Percentiles rank a stretch among this genome's conserved stretches.
Evolutionary conservation across 352 stramenopile species (phyloP).

Genomic region (Phytophthora chlamydospora): DNA sequence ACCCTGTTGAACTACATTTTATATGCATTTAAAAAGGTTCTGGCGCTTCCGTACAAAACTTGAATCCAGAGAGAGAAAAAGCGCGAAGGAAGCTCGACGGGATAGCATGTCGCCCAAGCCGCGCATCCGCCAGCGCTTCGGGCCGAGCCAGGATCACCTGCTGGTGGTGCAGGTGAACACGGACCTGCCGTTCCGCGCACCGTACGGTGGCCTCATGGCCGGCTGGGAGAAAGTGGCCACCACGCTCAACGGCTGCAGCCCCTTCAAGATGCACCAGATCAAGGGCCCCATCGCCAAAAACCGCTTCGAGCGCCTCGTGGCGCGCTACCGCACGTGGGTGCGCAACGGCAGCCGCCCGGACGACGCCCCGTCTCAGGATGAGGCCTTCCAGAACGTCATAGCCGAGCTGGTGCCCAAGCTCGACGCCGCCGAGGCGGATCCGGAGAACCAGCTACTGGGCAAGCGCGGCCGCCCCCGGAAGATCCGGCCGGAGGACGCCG

Average conservation of each 20-base stretch:
- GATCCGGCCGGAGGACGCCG: conserved; percentile 10
- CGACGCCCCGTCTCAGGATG: conserved; percentile 27
- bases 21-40: not conserved
- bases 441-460: conserved; percentile 23
- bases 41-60: conserved; percentile 9
- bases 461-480: conserved; percentile 43
- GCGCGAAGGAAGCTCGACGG: conserved; percentile 3
- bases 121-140: conserved; percentile 41
- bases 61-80: conserved; percentile 31
- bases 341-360: conserved; percentile 30
- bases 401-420: conserved; percentile 35
- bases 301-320: conserved; percentile 42
- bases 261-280: conserved; percentile 47
- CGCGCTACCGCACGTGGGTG: conserved; percentile 31
- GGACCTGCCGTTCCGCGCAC: conserved; percentile 36
- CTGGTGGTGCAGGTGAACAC: conserved; percentile 38
- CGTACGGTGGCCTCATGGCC: conserved; percentile 36
- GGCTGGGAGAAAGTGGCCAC: conserved; percentile 41
- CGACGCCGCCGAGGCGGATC: conserved; percentile 33
- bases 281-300: conserved; percentile 48
- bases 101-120: conserved; percentile 29
- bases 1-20: no score
- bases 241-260: conserved; percentile 37
- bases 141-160: conserved; percentile 38
- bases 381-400: conserved; percentile 37